Percentiles rank a stretch among this genome's conserved stretches.
phyloP scores from a whole-genome alignment of 2,329 filamentous ascomycete genomes.

The Colletotrichum sp. region DNA sequence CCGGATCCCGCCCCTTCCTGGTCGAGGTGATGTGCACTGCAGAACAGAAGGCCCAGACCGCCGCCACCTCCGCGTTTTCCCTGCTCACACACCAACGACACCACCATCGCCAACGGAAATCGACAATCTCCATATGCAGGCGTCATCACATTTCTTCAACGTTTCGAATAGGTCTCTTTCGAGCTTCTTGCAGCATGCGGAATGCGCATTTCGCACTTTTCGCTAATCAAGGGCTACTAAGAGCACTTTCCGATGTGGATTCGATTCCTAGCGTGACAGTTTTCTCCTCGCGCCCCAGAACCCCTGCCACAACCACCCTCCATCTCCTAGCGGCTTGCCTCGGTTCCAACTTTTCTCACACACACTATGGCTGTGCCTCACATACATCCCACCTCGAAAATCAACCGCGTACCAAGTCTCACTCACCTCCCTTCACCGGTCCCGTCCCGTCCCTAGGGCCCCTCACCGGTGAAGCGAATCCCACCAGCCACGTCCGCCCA shows the following conservation, averaged over 20 bases:
- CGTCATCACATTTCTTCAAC: not conserved
- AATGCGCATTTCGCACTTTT: not conserved
- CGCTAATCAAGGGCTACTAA: not conserved
- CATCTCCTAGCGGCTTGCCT: not conserved
- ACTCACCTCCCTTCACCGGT: constrained; percentile 18
- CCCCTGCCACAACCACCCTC: not conserved
- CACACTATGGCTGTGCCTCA: not conserved
- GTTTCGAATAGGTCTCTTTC: not conserved
- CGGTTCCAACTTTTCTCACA: not conserved
- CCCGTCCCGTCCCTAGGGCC: constrained; percentile 14
- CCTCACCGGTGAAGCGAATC: constrained; percentile 18
- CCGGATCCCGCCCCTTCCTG: not conserved
- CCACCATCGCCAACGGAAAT: not conserved
- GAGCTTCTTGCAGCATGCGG: constrained; percentile 4
- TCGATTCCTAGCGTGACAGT: constrained; percentile 8
- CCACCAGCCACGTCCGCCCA: constrained; percentile 4
- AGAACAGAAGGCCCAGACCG: not conserved
- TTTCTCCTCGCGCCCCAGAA: not conserved
- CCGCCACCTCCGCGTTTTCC: not conserved
- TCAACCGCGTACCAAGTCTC: not conserved
- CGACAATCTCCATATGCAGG: not conserved
- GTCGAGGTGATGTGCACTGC: not conserved
- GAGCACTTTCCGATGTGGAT: not conserved
- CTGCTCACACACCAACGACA: not conserved
- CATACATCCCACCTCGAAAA: not conserved